Conservation (phyloP, 2,329 filamentous ascomycete genomes). For the Sphaerulina populicola region DNA sequence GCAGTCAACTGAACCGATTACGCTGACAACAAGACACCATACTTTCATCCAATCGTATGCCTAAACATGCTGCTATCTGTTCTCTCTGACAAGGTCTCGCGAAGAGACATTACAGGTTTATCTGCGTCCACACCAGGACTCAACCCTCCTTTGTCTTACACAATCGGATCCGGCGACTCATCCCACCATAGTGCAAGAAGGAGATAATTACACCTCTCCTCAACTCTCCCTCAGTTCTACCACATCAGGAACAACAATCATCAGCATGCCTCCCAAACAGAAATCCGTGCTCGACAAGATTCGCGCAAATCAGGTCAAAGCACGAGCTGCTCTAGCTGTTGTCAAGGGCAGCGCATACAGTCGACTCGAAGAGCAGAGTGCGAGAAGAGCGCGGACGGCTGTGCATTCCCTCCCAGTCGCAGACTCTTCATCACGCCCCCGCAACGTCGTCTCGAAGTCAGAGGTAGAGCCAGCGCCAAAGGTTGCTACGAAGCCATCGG, state of each 20-base stretch:
- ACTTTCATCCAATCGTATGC: no score
- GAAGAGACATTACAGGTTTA: no score
- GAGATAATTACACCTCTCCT: background rate
- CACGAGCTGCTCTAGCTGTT: background rate
- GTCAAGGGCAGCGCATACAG: constrained; percentile 1
- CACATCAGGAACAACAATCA: constrained; percentile 15
- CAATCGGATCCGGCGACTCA: background rate
- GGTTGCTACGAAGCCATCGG: background rate
- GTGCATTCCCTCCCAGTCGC: no score
- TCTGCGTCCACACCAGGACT: no score
- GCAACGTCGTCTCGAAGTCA: no score
- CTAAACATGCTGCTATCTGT: no score
- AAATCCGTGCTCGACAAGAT: constrained; percentile 7
- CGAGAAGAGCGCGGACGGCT: background rate
- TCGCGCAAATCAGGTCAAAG: background rate
- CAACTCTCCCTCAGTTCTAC: background rate
- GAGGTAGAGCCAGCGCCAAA: background rate
- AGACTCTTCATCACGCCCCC: no score
- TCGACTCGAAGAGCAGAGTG: background rate
- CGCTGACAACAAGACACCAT: no score
- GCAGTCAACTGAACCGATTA: no score
- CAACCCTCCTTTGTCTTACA: background rate
- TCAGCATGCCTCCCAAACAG: constrained; percentile 2
- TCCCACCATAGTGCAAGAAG: background rate
- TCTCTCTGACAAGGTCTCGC: no score